Evolutionary conservation across 2,329 filamentous ascomycete species (phyloP), one percentile per base, ranked within the genome.

Genomic region (Trichoderma atroviride): DNA sequence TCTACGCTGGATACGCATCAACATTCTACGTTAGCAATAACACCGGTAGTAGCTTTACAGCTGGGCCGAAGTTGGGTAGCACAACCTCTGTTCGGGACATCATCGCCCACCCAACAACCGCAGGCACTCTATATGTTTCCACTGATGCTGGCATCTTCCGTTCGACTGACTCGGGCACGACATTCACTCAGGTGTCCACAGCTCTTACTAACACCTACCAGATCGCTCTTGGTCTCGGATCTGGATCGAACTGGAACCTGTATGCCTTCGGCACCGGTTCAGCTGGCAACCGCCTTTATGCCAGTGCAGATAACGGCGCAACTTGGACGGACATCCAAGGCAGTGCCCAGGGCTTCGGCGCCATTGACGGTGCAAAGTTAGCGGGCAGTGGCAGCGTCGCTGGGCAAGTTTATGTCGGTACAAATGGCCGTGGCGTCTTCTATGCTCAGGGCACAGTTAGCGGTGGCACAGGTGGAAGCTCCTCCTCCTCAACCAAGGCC

Each of bases 261-360:
- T 66, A 66, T 35, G 63, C 63, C 29, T 56, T 66, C 9, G 63
- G 63, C 4, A 66, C 53, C 1, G 63, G 63, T 1, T 50, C 63
- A 50, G 37, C 35, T 35, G 63, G 63, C 2, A 55, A 55, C 10
- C 63, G 63, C 13, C 63, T 66, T n/a, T 66, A 66, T 58, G 63
- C 63, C 2, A 66, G 63, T 7, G 63, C 27, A 29, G 63, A 66
- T 14, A 66, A 35, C 14, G 63, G 63, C 19, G 53, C 63, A 47
- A 58, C 63, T 10, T 66, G 63, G 63, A 66, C 63, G 7, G 63
- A 66, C 31, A 66, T 66, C 7, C 63, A 66, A 37, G 63, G 63
- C 4, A 40, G 47, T 22, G 27, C 63, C 19, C 63, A 66, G 14
- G 63, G 63, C 37, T 66, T 66, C 27, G 63, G 63, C 24, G 53